Conservation (phyloP, 768 basidiomycete species). For the Leccinum uliginosum region DNA sequence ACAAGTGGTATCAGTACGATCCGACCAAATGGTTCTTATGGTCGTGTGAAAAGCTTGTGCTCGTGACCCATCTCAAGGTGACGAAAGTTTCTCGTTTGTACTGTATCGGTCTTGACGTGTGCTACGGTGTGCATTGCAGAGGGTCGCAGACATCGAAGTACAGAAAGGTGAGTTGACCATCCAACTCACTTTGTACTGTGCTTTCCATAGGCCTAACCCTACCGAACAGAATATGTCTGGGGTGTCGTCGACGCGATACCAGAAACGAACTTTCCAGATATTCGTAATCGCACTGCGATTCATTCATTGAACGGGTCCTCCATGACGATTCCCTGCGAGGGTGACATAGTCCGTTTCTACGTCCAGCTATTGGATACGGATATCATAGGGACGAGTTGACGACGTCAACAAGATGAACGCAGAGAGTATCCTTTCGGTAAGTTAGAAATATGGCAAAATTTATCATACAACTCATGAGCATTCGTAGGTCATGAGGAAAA, state of each 20-base stretch:
- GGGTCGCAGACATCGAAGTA: conserved; percentile 54
- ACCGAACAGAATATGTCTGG: conserved; percentile 64
- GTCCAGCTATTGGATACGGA: conserved; percentile 57
- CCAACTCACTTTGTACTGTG: conserved; percentile 57
- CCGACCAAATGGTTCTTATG: conserved; percentile 85
- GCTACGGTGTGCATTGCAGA: conserved; percentile 27
- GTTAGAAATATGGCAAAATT: background rate
- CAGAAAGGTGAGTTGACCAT: conserved; percentile 86
- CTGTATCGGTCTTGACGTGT: background rate
- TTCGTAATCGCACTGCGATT: conserved; percentile 57
- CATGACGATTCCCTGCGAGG: conserved; percentile 73
- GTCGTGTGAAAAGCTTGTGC: conserved; percentile 41
- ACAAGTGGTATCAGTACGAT: conserved; percentile 85
- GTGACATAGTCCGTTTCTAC: conserved; percentile 64
- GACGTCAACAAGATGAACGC: conserved; percentile 48
- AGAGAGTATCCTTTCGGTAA: conserved; percentile 49
- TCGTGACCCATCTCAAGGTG: conserved; percentile 50
- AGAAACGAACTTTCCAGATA: conserved; percentile 75
- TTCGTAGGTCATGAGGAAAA: conserved; percentile 48
- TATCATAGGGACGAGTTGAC: conserved; percentile 49
- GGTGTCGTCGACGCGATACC: conserved; percentile 75
- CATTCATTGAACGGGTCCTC: conserved; percentile 66
- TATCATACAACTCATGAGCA: background rate
- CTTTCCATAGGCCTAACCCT: background rate
- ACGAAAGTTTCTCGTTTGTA: background rate